Conservation (phyloP, 1,139 yeast species). For the Yamadazyma atmosphaerica region DNA sequence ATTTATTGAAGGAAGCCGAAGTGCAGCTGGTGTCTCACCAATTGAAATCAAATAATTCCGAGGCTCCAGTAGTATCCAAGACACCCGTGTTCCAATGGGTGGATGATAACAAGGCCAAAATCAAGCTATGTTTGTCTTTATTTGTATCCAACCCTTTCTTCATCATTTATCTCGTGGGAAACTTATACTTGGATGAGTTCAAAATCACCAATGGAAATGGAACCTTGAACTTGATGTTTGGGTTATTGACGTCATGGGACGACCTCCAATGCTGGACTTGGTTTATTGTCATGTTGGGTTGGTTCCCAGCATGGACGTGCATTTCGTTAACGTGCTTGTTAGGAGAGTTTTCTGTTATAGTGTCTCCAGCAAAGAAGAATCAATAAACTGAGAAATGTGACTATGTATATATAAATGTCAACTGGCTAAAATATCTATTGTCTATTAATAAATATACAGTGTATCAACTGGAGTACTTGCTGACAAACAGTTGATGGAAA, state of each 20-base stretch:
- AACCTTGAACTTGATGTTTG: conserved; percentile 41
- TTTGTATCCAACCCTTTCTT: conserved; percentile 58
- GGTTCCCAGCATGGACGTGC: conserved; percentile 82
- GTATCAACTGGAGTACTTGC: conserved; percentile 38
- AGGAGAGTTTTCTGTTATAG: conserved; percentile 26
- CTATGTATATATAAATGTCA: too few relatives aligned
- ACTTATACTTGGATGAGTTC: conserved; percentile 23
- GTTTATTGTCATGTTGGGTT: conserved; percentile 69
- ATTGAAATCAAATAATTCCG: not conserved
- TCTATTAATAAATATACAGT: not conserved
- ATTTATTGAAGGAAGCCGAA: conserved; percentile 25
- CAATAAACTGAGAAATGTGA: too few relatives aligned
- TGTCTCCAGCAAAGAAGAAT: conserved; percentile 7
- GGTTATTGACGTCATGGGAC: conserved; percentile 63
- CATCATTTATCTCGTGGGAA: conserved; percentile 35
- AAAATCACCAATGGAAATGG: conserved; percentile 23
- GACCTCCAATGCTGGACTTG: conserved; percentile 86
- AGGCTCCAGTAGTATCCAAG: conserved; percentile 1
- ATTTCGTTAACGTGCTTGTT: conserved; percentile 35
- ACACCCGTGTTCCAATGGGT: conserved; percentile 12
- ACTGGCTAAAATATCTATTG: too few relatives aligned
- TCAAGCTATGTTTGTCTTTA: conserved; percentile 35
- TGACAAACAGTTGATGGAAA: conserved; percentile 74
- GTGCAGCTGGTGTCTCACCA: conserved; percentile 13
- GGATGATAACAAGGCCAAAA: conserved; percentile 17